These are phyloP conservation scores for Pterocarpus macrocarpus DNA, from an alignment of 306 rosid species.

Conservation along the genomic window DNA sequence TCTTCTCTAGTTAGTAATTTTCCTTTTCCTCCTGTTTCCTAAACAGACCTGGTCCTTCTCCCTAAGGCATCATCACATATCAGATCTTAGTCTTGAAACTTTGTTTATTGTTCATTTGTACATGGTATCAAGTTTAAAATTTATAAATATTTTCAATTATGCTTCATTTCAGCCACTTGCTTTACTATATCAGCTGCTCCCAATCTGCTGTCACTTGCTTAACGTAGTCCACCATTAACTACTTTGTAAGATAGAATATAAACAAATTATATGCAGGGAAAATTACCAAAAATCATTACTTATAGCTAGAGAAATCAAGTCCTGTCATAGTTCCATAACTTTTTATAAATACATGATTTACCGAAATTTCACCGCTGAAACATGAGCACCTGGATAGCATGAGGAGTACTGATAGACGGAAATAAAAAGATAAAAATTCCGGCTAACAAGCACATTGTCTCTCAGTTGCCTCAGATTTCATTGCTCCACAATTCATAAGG, in stretches of 20 bases:
- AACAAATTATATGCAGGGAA: neutral
- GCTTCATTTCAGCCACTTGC: neutral
- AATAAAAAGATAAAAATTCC: constrained; percentile 1
- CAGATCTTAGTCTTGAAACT: neutral
- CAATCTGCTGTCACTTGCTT: neutral
- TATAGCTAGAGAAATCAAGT: constrained; percentile 4
- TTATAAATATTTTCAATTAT: too few species aligned
- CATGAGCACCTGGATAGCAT: neutral
- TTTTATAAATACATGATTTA: neutral
- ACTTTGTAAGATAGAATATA: neutral
- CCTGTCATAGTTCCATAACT: neutral
- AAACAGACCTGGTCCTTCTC: neutral
- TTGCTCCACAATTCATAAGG: neutral
- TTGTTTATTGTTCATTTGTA: neutral
- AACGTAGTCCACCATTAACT: neutral
- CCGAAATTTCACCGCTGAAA: neutral
- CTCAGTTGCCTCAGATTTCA: neutral
- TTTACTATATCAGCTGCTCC: neutral
- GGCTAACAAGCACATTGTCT: neutral
- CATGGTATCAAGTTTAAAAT: too few species aligned
- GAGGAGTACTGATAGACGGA: too few species aligned
- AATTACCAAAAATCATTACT: neutral
- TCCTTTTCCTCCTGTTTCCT: neutral
- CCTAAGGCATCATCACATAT: neutral
- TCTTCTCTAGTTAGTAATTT: neutral